Percentiles rank a stretch among this genome's conserved stretches.
These are phyloP conservation scores for Halophytophthora batemanensis DNA, from an alignment of 352 stramenopile species.

Conservation along the genomic window DNA sequence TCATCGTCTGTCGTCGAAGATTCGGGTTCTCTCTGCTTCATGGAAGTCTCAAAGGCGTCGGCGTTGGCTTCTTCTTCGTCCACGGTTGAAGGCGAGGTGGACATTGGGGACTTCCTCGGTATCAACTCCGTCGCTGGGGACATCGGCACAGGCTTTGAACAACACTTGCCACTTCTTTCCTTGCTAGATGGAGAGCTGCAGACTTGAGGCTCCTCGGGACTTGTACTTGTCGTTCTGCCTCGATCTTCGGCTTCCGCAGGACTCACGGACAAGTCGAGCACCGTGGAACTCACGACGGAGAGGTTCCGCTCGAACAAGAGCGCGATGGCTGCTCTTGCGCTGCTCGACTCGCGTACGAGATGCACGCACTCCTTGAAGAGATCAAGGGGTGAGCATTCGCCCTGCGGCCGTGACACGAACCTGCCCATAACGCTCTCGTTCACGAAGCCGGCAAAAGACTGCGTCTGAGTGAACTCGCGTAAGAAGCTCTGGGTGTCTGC, in stretches of 20 bases:
- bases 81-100: constrained; percentile 1
- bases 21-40: neutral
- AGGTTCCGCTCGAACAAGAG: constrained; percentile 59
- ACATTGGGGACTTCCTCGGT: constrained; percentile 6
- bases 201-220: neutral
- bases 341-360: constrained; percentile 38
- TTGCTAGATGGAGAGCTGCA: neutral
- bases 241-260: neutral
- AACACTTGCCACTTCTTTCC: neutral
- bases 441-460: constrained; percentile 61
- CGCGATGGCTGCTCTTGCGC: constrained; percentile 31
- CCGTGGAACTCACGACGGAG: constrained; percentile 29
- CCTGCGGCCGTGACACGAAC: constrained; percentile 24
- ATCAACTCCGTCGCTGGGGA: constrained; percentile 1
- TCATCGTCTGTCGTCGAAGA: neutral
- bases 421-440: constrained; percentile 56
- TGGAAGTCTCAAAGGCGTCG: neutral
- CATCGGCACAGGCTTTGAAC: neutral
- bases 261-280: constrained; percentile 27
- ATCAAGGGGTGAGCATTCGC: constrained; percentile 28
- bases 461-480: constrained; percentile 53
- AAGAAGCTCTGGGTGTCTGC: constrained; percentile 30
- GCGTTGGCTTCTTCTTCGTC: constrained; percentile 1
- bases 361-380: constrained; percentile 69
- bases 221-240: neutral